These are phyloP conservation scores for Annona squamosa DNA, from an alignment of 164 flowering plant genomes.

Conservation along the genomic window DNA sequence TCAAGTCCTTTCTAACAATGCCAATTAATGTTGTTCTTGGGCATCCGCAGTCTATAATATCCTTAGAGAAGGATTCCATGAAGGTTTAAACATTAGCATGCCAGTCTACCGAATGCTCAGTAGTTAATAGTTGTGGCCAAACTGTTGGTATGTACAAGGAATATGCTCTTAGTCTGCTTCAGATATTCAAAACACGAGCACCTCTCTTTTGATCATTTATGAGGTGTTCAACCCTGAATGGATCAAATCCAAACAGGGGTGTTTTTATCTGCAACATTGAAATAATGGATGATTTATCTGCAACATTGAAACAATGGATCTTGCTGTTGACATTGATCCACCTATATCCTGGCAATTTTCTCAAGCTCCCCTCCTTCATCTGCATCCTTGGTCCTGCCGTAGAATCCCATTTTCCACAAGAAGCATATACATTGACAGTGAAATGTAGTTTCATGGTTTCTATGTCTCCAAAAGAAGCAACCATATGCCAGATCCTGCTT, in stretches of 20 bases:
- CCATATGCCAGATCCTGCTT: slow-evolving; percentile 49
- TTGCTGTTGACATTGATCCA: slow-evolving; percentile 49
- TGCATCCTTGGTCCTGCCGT: slow-evolving; percentile 46
- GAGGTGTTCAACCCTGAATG: slow-evolving; percentile 41
- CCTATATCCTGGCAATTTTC: slow-evolving; percentile 68
- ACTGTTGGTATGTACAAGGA: background rate
- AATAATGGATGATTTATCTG: slow-evolving; percentile 31
- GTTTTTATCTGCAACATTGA: slow-evolving; percentile 4
- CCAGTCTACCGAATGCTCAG: background rate
- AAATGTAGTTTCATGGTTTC: slow-evolving; percentile 57
- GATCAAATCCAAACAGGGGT: slow-evolving; percentile 33
- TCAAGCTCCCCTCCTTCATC: slow-evolving; percentile 53
- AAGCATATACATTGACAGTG: slow-evolving; percentile 56
- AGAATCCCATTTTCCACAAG: slow-evolving; percentile 52
- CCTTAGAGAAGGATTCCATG: background rate
- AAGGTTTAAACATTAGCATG: background rate
- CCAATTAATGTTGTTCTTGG: too few species aligned
- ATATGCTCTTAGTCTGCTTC: background rate
- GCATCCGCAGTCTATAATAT: background rate
- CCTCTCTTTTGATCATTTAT: slow-evolving; percentile 31
- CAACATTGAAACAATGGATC: slow-evolving; percentile 48
- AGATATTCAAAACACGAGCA: slow-evolving; percentile 15
- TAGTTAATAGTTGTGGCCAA: background rate
- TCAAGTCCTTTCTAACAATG: background rate
- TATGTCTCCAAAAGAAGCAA: slow-evolving; percentile 49